Evolutionary conservation across 2,329 filamentous ascomycete genomes (phyloP), one percentile per base, ranked within the genome.

Genomic region (Aspergillus quadrilineatus): DNA sequence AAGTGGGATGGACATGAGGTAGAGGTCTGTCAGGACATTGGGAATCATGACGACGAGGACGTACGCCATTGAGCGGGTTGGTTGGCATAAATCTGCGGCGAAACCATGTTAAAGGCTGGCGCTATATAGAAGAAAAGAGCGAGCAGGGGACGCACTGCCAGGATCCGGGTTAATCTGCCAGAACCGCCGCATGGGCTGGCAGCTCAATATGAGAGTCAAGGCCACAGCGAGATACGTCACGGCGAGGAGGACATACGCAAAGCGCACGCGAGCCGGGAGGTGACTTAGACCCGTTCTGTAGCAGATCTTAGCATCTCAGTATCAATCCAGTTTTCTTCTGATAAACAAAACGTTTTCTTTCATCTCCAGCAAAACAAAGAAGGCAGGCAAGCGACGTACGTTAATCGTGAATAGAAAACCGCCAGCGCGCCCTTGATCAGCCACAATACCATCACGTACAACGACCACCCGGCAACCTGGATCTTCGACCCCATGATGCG

Each of bases 151-250:
- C 80, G 69, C 63, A 82, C 80, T 77, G 17, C 82, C 82, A 0
- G 83, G 83, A 34, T 85, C 73, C 0, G 83, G 83, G 48, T 76
- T 72, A 43, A 86, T 83, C 64, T 85, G 82, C 82, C 83, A 86
- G 63, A 81, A 80, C n/a, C 73, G 74, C 36, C 72, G 62, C 49
- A 85, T 77, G 0, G 82, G 82, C 8, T 75, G 75, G 62, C 84
- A 86, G n/a, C 77, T 75, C 1, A 81, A 66, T 5, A 83, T 70
- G 12, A 84, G 72, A 2, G 77, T 76, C 30, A 82, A 66, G 9
- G 79, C 67, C 1, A 77, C 76, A 0, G 73, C 73, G 5, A 83
- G 37, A 56, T 77, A 85, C 2, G 79, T 82, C 7, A 67, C 63
- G 2, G 69, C 69, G 9, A 85, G 71, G 7, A 84, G 62, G 0